Conservation (phyloP, 306 rosid species). For the Prosopis cineraria region DNA sequence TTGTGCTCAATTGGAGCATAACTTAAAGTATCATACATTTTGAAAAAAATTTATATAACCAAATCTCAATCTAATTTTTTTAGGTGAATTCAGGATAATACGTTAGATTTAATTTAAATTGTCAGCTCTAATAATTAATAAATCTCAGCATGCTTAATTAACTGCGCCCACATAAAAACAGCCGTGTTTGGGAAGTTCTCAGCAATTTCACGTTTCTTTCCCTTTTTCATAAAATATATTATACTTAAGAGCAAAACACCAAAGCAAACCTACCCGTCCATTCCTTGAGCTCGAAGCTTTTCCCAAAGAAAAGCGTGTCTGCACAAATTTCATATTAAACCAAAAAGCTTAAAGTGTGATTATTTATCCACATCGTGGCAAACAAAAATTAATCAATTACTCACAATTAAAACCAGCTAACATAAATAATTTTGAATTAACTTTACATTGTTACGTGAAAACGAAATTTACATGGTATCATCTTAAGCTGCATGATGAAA, state of each 20-base stretch:
- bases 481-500: too few relatives aligned
- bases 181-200: neutral
- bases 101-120: too few relatives aligned
- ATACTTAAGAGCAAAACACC: neutral
- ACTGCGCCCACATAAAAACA: neutral
- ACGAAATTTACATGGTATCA: too few relatives aligned
- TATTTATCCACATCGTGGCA: too few relatives aligned
- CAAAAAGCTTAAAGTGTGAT: neutral
- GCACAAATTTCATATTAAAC: neutral
- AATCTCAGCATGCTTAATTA: neutral
- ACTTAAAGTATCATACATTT: too few relatives aligned
- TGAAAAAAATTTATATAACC: too few relatives aligned
- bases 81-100: too few relatives aligned
- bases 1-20: too few relatives aligned
- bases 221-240: neutral
- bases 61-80: too few relatives aligned
- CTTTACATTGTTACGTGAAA: neutral
- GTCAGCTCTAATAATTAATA: too few relatives aligned
- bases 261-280: neutral
- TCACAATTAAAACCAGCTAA: too few relatives aligned
- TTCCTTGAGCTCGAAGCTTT: neutral
- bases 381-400: neutral
- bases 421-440: neutral
- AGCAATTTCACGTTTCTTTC: constrained; percentile 2
- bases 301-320: neutral